Evolutionary conservation across 208 protist genomes (phyloP).

Genomic region (Trypanosoma rangeli): DNA sequence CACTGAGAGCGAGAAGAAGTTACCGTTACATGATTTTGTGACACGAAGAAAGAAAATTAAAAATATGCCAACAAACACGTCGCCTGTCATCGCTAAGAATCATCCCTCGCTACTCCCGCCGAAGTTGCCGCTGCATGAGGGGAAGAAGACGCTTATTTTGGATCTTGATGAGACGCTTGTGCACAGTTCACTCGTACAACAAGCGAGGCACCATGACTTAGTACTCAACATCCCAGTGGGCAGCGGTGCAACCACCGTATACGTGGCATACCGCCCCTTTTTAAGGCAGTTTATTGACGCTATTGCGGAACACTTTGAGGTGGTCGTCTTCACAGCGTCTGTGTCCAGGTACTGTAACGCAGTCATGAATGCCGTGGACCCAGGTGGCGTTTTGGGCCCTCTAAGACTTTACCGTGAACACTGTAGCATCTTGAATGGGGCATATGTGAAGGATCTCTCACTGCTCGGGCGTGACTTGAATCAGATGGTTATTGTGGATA

Average conservation of each 20-base stretch:
- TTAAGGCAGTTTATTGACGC: slow-evolving; percentile 78
- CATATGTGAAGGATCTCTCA: slow-evolving; percentile 90
- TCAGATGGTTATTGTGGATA: slow-evolving; percentile 83
- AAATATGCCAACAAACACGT: slow-evolving; percentile 79
- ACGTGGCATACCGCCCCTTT: slow-evolving; percentile 79
- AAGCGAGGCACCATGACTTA: slow-evolving; percentile 67
- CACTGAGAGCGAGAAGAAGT: slow-evolving; percentile 20
- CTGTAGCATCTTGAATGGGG: slow-evolving; percentile 76
- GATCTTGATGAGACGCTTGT: slow-evolving; percentile 92
- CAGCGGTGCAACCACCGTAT: slow-evolving; percentile 68
- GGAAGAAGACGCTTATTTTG: slow-evolving; percentile 82
- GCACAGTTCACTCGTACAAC: slow-evolving; percentile 73
- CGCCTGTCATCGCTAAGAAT: slow-evolving; percentile 57
- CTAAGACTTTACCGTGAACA: slow-evolving; percentile 83
- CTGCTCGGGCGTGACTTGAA: slow-evolving; percentile 79
- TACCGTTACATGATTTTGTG: slow-evolving; percentile 51
- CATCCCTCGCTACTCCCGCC: slow-evolving; percentile 71
- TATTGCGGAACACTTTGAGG: slow-evolving; percentile 76
- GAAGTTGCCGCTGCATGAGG: slow-evolving; percentile 32
- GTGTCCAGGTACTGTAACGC: slow-evolving; percentile 80
- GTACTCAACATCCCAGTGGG: slow-evolving; percentile 67
- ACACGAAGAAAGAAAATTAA: slow-evolving; percentile 54
- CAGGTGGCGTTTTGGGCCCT: slow-evolving; percentile 48
- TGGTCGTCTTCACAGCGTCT: slow-evolving; percentile 90
- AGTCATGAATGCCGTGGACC: slow-evolving; percentile 77